These are phyloP conservation scores for Aspergillus neotritici DNA, from an alignment of 2,329 filamentous ascomycete genomes.

Conservation along the genomic window DNA sequence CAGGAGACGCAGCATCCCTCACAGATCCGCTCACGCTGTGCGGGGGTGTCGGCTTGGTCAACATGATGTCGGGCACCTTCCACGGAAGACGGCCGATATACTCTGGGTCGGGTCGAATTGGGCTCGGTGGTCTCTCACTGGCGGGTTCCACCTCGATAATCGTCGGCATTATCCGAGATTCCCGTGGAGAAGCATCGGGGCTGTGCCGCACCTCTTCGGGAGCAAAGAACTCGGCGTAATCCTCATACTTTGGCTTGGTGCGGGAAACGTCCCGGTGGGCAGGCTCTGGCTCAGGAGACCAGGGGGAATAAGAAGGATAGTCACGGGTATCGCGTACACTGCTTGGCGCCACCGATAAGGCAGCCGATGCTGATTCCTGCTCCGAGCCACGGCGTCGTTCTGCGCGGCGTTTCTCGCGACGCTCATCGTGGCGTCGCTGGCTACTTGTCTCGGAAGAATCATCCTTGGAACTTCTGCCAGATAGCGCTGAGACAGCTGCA, in stretches of 20 bases:
- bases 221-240: constrained; percentile 40
- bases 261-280: constrained; percentile 24
- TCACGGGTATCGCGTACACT: constrained; percentile 11
- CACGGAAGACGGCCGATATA: constrained; percentile 29
- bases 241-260: constrained; percentile 35
- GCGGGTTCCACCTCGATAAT: constrained; percentile 30
- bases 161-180: constrained; percentile 20
- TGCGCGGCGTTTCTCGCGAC: constrained; percentile 35
- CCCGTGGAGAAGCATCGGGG: constrained; percentile 29
- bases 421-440: constrained; percentile 31
- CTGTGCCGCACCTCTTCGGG: constrained; percentile 37
- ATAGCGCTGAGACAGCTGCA: constrained; percentile 41
- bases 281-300: constrained; percentile 10
- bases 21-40: constrained; percentile 42
- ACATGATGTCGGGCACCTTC: constrained; percentile 49
- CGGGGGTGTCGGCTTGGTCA: constrained; percentile 55
- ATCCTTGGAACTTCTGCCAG: constrained; percentile 24
- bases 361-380: constrained; percentile 19
- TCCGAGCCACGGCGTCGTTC: constrained; percentile 31
- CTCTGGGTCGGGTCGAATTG: constrained; percentile 16
- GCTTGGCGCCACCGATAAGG: constrained; percentile 19
- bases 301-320: constrained; percentile 10
- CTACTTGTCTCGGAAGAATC: constrained; percentile 23
- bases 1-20: constrained; percentile 26
- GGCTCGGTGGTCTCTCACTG: constrained; percentile 17